Base-by-base conservation (phyloP, 2,329 filamentous ascomycete species). In the Colletotrichum sojae region DNA sequence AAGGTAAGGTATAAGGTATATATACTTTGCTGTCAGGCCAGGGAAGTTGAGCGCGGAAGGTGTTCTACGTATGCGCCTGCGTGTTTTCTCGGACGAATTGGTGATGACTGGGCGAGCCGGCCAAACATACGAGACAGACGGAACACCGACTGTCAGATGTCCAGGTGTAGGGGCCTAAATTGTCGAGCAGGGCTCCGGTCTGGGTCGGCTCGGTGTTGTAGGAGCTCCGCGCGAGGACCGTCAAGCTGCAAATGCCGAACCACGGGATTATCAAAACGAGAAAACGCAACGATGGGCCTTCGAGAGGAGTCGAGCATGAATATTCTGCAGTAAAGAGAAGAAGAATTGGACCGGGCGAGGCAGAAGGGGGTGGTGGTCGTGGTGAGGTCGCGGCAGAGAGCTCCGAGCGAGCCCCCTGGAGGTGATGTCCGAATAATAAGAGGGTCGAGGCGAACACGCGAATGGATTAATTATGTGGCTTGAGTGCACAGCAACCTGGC, bases 381-480 rank as follows among this genome's bases (percentile, higher is more conserved):
- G 58, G 46, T 36, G 10, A 36, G 10, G 31, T 49, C 52, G 40
- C 40, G 40, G 40, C 36, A 31, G 53, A 36, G 31, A 36, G 31
- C 31, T 36, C 31, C 31, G 31, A 36, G 31, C 31, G 31, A 22
- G 40, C 52, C 61, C 61, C 61, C 62, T 40, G 27, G 61, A 52
- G 62, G 43, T 22, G 31, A 48, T 64, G 66, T 65, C 62, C 57
- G 51, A 45, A 51, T 66, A 55, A 66, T 69, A 66, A 68, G 66
- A 69, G 66, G 66, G 66, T 51, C 55, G 55, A 65, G 40, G 45
- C 27, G 49, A 69, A 59, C 49, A 66, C 55, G 51, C 53, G 61
- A 59, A 66, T 54, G 43, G 55, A 51, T 66, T 66, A 66, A 69
- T 69, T 69, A 69, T 69, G 66, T 69, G 62, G 66, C 66, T 69